These are phyloP conservation scores for Prosopis cineraria DNA, from an alignment of 306 rosid genomes.

Conservation along the genomic window DNA sequence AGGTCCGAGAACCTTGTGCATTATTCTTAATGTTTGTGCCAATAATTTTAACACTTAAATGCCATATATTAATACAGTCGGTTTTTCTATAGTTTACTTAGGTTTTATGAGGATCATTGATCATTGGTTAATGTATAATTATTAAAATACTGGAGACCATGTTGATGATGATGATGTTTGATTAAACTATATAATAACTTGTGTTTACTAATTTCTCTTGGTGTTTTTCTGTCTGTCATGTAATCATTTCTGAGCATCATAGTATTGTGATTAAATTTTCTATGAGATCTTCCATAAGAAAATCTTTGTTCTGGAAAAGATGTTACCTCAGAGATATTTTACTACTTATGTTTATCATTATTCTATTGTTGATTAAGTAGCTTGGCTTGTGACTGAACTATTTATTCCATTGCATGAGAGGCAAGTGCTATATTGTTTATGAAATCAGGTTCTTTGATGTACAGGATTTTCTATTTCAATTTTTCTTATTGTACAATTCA, in stretches of 20 bases:
- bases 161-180: neutral
- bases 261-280: neutral
- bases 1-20: neutral
- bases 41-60: neutral
- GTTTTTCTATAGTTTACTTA: neutral
- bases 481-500: constrained; percentile 21
- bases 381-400: constrained; percentile 3
- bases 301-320: neutral
- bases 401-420: constrained; percentile 25
- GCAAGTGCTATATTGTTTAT: constrained; percentile 30
- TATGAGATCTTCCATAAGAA: neutral
- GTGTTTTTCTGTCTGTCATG: neutral
- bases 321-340: constrained; percentile 5
- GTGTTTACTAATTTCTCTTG: neutral
- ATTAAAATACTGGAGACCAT: neutral
- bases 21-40: constrained; percentile 12
- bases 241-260: neutral
- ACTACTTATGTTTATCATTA: neutral
- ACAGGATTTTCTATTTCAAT: constrained; percentile 13
- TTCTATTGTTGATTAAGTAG: constrained; percentile 16
- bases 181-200: neutral
- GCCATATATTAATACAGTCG: neutral
- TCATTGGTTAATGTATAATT: constrained; percentile 1
- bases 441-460: neutral
- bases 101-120: neutral